Base-by-base conservation (phyloP, 352 stramenopile genomes). In the Plasmopara viticola region DNA sequence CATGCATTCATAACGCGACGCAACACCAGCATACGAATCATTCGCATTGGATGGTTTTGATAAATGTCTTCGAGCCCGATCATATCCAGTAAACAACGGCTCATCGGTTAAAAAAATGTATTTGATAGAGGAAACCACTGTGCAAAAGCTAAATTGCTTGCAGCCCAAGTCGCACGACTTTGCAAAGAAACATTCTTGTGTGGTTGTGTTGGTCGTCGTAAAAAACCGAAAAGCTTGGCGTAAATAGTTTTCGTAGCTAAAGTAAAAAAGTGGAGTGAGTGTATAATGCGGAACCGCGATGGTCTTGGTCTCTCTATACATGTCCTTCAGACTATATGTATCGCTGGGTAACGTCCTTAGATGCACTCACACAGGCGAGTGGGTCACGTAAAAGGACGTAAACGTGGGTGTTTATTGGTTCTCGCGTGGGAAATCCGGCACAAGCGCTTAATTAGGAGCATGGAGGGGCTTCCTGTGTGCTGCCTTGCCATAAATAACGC, bases 181-280 rank as follows among this genome's bases (percentile, higher is more conserved):
- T 83, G 62, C 72, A 59, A 10, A 85, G 70, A 91, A 91, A 2
- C 63, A 74, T 51, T 89, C 74, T 4, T 67, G 60, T 0, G 74
- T 81, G 58, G 89, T 88, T 13, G 66, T 72, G 53, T 87, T 88
- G 12, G 71, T 87, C 10, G 74, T 86, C 39, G 81, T 91, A 56
- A 90, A 91, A 56, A 77, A 85, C 9, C 70, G 71, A 40, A 91
- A 91, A 4, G 81, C 81, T 34, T 87, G 78, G 39, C 76, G 64
- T 25, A 58, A 75, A 44, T 68, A 83, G 48, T 87, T 83, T 14
- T 85, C 74, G 44, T 87, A 78, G n/a, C n/a, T n/a, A 10, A 62
- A 47, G 18, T 50, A 79, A 2, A 49, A 67, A 7, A 62, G 68
- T 7, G 61, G 49, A 42, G 81, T 69, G 0, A 72, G 43, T 4